Conservation (phyloP, 192 early-diverging fungal genomes). For the Podochytrium sp. region DNA sequence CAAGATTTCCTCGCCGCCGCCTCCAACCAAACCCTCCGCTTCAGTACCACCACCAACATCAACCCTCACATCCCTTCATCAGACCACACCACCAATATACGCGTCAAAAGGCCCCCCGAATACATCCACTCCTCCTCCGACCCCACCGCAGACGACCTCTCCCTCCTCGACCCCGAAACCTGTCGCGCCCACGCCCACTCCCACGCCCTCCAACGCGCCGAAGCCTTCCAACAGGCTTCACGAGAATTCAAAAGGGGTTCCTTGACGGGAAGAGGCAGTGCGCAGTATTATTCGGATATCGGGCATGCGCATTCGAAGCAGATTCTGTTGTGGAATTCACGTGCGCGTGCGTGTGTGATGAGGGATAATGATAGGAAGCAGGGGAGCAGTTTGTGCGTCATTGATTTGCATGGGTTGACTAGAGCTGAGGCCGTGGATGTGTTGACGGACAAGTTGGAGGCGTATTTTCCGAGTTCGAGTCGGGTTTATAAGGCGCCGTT, state of each 20-base stretch:
- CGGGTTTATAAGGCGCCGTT: no score
- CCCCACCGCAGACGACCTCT: neutral
- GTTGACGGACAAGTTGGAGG: neutral
- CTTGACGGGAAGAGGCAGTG: slow-evolving; percentile 19
- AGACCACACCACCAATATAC: no score
- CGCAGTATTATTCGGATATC: slow-evolving; percentile 30
- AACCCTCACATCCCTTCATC: slow-evolving; percentile 3
- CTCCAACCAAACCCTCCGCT: neutral
- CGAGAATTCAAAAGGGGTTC: slow-evolving; percentile 19
- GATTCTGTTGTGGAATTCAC: slow-evolving; percentile 24
- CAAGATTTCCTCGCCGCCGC: neutral
- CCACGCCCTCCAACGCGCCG: slow-evolving; percentile 6
- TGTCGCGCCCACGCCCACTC: slow-evolving; percentile 11
- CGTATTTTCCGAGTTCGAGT: neutral
- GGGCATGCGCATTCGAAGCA: slow-evolving; percentile 13
- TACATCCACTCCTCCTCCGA: neutral
- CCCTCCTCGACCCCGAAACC: neutral
- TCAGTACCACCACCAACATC: neutral
- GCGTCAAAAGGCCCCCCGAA: neutral
- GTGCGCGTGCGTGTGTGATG: slow-evolving; percentile 6
- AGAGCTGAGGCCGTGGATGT: neutral
- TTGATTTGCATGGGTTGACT: slow-evolving; percentile 32
- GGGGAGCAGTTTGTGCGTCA: neutral
- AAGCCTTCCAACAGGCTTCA: slow-evolving; percentile 29
- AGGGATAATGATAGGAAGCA: neutral